A percentile compares a stretch with the other conserved stretches of the same genome.
These are phyloP conservation scores for Coemansia reversa DNA, from an alignment of 192 early-diverging fungal genomes.

Conservation along the genomic window DNA sequence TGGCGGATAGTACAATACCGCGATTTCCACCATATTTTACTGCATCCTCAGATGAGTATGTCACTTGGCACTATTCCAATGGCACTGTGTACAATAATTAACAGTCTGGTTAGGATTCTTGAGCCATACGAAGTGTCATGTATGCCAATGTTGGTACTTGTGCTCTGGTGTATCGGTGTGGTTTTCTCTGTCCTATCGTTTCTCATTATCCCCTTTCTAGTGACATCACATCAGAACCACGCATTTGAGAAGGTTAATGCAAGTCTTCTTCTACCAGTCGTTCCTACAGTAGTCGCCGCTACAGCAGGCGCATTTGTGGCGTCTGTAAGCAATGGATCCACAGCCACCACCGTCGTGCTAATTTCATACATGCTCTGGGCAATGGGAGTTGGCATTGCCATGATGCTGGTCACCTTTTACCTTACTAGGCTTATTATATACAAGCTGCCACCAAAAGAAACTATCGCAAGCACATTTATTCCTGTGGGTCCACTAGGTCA, in stretches of 20 bases:
- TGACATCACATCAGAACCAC: constrained; percentile 49
- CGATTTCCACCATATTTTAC: constrained; percentile 44
- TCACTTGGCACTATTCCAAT: constrained; percentile 56
- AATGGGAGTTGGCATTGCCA: constrained; percentile 47
- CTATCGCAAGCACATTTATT: constrained; percentile 53
- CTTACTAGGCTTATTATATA: constrained; percentile 46
- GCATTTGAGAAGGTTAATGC: constrained; percentile 47
- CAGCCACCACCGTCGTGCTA: constrained; percentile 31
- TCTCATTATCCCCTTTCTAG: constrained; percentile 45
- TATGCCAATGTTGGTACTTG: constrained; percentile 42
- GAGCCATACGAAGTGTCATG: constrained; percentile 21
- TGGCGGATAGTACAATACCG: constrained; percentile 42
- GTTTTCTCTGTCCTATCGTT: constrained; percentile 32
- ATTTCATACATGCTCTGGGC: constrained; percentile 54
- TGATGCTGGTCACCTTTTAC: constrained; percentile 53
- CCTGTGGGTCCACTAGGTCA: constrained; percentile 57
- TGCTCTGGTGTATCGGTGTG: constrained; percentile 52
- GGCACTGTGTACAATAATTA: constrained; percentile 52
- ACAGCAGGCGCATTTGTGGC: constrained; percentile 44
- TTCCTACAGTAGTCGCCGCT: constrained; percentile 54
- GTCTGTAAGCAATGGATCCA: constrained; percentile 11
- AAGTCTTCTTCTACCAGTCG: constrained; percentile 53
- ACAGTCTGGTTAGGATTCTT: constrained; percentile 25
- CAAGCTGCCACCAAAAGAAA: constrained; percentile 56
- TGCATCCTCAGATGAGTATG: constrained; percentile 56